Base-by-base conservation (phyloP, 2,329 filamentous ascomycete genomes). In the Hypomyces rosellus region DNA sequence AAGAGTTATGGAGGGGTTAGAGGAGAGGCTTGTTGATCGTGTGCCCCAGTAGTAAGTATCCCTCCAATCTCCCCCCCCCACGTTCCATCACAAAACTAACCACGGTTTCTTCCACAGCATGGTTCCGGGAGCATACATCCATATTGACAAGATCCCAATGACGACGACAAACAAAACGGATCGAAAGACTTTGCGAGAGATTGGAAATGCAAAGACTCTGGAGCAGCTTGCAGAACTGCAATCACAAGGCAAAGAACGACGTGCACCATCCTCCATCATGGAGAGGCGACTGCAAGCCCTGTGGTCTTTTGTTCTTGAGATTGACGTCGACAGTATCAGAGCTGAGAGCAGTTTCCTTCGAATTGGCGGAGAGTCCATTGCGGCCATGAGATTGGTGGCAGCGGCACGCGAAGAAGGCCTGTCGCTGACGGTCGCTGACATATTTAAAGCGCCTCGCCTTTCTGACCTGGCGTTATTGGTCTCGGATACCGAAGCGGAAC, bases 161-260 rank as follows among this genome's bases (percentile, higher is more conserved):
- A 49, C 47, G 14, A 45, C 47, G 6, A 49, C 47, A 9, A 49
- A 49, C 20, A 49, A 49, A 18, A 49, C 47, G 16, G 47, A 49
- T 45, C 39, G 47, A 30, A 25, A 38, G 18, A 14, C 41, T 15
- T 9, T 49, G 13, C 40, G 47, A 33, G 47, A 49, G 36, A 15
- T 49, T 12, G 47, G 47, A 16, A 49, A 36, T 25, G 30, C 22
- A 36, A 39, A 25, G 42, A 49, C 39, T 12, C 18, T 49, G 22
- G 47, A 49, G 47, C 39, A 45, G 18, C 47, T 49, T 11, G 47
- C 13, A 16, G 20, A 39, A 36, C 12, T 38, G 16, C 47, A 49
- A 33, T 49, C 47, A 5, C 43, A 45, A 25, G 25, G 25, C 25
- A 30, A 30, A 11, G 25, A 30, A 6, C 25, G 25, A 30, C 25